A percentile compares a stretch with the other conserved stretches of the same genome.
phyloP scores from a whole-genome alignment of 2,329 filamentous ascomycete genomes.

The Beauveria australis region DNA sequence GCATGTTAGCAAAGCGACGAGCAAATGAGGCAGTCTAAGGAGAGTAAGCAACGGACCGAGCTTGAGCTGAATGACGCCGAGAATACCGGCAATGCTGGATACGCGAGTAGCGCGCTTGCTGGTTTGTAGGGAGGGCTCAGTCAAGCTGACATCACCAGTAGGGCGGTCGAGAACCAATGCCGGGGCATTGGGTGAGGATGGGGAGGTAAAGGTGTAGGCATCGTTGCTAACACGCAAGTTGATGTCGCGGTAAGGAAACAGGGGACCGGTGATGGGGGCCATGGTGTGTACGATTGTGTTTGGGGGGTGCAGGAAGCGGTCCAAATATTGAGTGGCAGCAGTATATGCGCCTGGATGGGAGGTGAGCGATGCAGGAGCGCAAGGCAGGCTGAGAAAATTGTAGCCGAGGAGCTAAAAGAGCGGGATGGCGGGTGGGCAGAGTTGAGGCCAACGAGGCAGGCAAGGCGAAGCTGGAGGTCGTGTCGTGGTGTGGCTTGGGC shows the following conservation, averaged over 20 bases:
- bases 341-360: not conserved
- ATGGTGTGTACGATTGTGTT: constrained; percentile 19
- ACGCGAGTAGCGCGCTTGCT: constrained; percentile 66
- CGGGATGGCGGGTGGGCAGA: not conserved
- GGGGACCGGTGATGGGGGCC: constrained; percentile 28
- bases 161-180: constrained; percentile 86
- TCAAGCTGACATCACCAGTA: constrained; percentile 80
- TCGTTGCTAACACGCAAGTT: constrained; percentile 89
- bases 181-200: constrained; percentile 81
- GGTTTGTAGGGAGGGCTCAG: constrained; percentile 66
- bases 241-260: constrained; percentile 82
- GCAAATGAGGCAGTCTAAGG: not conserved
- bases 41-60: constrained; percentile 54
- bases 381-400: not conserved
- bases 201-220: constrained; percentile 93
- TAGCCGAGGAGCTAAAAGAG: not conserved
- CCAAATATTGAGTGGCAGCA: not conserved
- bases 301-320: not conserved
- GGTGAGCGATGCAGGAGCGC: not conserved
- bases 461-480: constrained; percentile 1
- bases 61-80: constrained; percentile 88
- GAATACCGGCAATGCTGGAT: constrained; percentile 87
- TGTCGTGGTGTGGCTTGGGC: not conserved
- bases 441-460: constrained; percentile 6
- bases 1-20: constrained; percentile 7